A percentile compares a stretch with the other conserved stretches of the same genome.
Conservation (phyloP, 2,329 filamentous ascomycete genomes). For the Dactylellina cionopaga region DNA sequence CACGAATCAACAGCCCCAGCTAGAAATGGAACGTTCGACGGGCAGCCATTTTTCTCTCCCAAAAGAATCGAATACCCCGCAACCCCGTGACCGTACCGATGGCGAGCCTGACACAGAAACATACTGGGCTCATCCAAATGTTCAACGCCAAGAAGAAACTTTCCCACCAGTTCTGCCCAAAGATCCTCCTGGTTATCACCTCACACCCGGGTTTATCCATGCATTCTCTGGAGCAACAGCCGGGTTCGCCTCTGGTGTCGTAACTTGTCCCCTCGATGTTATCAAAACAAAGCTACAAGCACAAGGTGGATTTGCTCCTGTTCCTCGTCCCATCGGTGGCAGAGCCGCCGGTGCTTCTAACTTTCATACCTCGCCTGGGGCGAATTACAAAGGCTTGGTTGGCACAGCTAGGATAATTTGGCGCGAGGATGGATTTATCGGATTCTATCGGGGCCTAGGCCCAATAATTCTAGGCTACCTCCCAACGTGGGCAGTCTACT, state of each 20-base stretch:
- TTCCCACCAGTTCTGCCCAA: conserved; percentile 26
- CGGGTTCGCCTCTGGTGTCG: conserved; percentile 90
- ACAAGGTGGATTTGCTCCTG: conserved; percentile 77
- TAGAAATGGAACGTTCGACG: conserved; percentile 43
- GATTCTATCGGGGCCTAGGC: conserved; percentile 90
- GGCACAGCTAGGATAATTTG: conserved; percentile 88
- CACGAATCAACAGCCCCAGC: background rate
- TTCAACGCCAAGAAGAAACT: background rate
- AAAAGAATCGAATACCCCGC: conserved; percentile 8
- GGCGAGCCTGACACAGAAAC: conserved; percentile 16
- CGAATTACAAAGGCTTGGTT: conserved; percentile 82
- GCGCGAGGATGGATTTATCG: conserved; percentile 84
- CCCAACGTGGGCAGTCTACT: conserved; percentile 97
- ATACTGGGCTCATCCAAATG: conserved; percentile 28
- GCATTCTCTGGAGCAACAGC: conserved; percentile 87
- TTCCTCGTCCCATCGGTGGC: conserved; percentile 48
- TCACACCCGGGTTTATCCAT: conserved; percentile 73
- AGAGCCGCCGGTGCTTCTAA: conserved; percentile 44
- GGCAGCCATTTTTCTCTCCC: conserved; percentile 18
- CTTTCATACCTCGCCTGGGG: conserved; percentile 60
- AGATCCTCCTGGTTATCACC: conserved; percentile 54
- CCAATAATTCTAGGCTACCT: conserved; percentile 96
- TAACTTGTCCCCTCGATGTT: conserved; percentile 96
- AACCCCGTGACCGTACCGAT: conserved; percentile 4
- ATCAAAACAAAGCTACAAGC: conserved; percentile 99